Conservation (phyloP, 2,329 filamentous ascomycete species). For the Ophiocordyceps robertsii region DNA sequence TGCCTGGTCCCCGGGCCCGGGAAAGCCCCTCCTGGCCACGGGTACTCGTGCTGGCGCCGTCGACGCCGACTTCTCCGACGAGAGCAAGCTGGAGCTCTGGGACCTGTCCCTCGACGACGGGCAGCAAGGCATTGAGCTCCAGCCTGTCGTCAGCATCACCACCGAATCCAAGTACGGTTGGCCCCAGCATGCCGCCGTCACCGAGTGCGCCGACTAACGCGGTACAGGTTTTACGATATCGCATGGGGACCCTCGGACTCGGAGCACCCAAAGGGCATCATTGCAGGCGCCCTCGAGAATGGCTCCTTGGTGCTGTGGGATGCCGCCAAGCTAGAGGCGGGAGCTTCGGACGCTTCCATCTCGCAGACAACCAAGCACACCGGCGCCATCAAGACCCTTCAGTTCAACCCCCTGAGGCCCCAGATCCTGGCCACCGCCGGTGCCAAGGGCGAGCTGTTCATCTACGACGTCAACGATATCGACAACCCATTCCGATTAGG, state of each 20-base stretch:
- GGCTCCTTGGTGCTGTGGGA: conserved; percentile 91
- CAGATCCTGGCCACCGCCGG: conserved; percentile 88
- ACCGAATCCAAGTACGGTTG: conserved; percentile 70
- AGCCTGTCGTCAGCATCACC: conserved; percentile 69
- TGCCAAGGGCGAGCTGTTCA: conserved; percentile 88
- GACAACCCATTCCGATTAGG: conserved; percentile 80
- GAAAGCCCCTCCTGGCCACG: conserved; percentile 73
- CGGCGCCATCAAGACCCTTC: conserved; percentile 82
- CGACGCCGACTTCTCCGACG: conserved; percentile 93
- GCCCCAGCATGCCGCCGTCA: neutral
- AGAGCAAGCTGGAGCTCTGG: conserved; percentile 94
- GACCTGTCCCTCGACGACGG: conserved; percentile 72
- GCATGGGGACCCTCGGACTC: conserved; percentile 80
- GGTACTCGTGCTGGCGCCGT: conserved; percentile 92
- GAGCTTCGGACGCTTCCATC: conserved; percentile 60
- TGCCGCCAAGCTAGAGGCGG: conserved; percentile 52
- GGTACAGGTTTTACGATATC: conserved; percentile 80
- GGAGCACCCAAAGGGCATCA: conserved; percentile 70
- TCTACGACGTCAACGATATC: conserved; percentile 88
- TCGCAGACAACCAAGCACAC: conserved; percentile 82
- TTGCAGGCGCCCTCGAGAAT: conserved; percentile 90
- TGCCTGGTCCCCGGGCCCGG: conserved; percentile 79
- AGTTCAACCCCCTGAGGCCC: conserved; percentile 89
- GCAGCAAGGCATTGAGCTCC: conserved; percentile 66
- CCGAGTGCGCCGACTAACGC: conserved; percentile 4